Evolutionary conservation across 176 grass and related monocot genomes (phyloP).

Genomic region (Carex pumila): DNA sequence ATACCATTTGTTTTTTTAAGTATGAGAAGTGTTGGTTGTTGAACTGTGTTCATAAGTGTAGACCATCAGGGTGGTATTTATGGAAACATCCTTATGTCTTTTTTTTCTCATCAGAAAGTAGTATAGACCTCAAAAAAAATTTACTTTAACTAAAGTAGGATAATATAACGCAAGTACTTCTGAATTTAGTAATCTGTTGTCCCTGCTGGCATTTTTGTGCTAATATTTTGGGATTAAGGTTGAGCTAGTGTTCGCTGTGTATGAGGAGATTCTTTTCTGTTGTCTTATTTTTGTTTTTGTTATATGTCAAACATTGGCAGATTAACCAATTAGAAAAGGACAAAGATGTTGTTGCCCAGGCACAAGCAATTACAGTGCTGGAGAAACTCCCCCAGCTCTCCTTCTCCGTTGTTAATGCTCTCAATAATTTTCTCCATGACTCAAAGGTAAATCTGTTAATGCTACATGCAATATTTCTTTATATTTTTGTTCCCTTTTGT

Average conservation of each 20-base stretch:
- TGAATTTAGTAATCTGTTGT: background rate
- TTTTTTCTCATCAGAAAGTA: background rate
- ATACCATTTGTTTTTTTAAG: background rate
- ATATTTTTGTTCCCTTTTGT: constrained; percentile 19
- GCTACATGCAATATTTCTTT: constrained; percentile 13
- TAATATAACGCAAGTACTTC: background rate
- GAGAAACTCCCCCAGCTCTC: constrained; percentile 79
- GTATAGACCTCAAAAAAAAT: background rate
- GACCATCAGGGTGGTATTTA: background rate
- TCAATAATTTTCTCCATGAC: constrained; percentile 96
- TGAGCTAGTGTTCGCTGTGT: background rate
- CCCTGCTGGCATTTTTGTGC: background rate
- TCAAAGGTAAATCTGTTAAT: constrained; percentile 61
- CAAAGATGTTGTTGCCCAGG: constrained; percentile 95
- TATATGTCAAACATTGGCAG: constrained; percentile 35
- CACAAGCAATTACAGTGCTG: constrained; percentile 83
- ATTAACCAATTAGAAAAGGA: constrained; percentile 99
- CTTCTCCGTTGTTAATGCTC: constrained; percentile 78
- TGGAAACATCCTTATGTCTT: background rate
- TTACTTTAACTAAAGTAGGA: background rate
- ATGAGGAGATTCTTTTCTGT: background rate
- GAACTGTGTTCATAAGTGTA: background rate
- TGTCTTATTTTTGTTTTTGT: background rate
- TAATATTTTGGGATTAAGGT: background rate
- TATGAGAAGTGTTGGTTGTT: background rate